Conservation (phyloP, 192 early-diverging fungal genomes). For the Rhizophagus clarus region DNA sequence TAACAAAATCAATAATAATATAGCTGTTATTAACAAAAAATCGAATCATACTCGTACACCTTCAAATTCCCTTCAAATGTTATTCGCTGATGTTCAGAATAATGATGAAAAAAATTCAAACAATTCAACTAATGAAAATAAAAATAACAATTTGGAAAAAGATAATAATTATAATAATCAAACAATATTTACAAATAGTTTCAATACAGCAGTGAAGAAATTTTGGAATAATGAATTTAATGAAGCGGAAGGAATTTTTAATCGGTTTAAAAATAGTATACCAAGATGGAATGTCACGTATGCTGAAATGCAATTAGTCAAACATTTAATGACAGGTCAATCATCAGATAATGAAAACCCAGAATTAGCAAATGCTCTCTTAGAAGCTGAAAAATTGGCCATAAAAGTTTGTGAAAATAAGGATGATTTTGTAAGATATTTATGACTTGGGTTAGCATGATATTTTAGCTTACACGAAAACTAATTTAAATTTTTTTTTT, state of each 20-base stretch:
- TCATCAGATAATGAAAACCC: slow-evolving; percentile 38
- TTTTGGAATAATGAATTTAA: slow-evolving; percentile 48
- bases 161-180: not conserved
- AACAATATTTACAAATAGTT: not conserved
- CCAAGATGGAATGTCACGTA: slow-evolving; percentile 45
- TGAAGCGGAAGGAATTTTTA: slow-evolving; percentile 37
- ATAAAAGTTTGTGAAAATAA: slow-evolving; percentile 39
- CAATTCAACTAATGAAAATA: not conserved
- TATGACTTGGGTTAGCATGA: too few relatives aligned
- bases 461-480: not conserved
- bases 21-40: not conserved
- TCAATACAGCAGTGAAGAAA: slow-evolving; percentile 19
- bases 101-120: not conserved
- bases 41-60: not conserved
- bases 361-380: slow-evolving; percentile 39
- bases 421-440: slow-evolving; percentile 33
- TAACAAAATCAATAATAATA: too few relatives aligned
- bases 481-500: slow-evolving; percentile 15
- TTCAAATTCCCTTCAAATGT: slow-evolving; percentile 12
- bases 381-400: slow-evolving; percentile 41
- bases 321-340: slow-evolving; percentile 44
- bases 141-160: not conserved
- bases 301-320: slow-evolving; percentile 44
- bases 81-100: not conserved
- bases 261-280: slow-evolving; percentile 24